Percentiles rank a stretch among this genome's conserved stretches.
Conservation (phyloP, 1,284 basidiomycete species). For the Puccinia hordei region DNA sequence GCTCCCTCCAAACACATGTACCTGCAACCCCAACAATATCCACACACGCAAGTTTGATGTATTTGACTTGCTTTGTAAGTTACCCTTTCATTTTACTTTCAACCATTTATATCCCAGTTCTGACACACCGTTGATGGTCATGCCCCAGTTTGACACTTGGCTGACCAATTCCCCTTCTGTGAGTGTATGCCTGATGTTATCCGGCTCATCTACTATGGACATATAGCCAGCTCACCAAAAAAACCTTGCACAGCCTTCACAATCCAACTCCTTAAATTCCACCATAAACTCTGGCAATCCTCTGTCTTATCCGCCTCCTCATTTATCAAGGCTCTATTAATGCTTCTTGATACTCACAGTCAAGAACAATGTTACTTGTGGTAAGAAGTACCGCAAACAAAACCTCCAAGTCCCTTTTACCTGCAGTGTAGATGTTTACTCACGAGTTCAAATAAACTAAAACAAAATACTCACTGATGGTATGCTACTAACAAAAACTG, state of each 20-base stretch:
- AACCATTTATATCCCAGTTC: not conserved
- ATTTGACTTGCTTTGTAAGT: not conserved
- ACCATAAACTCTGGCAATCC: conserved; percentile 16
- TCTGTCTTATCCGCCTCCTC: not conserved
- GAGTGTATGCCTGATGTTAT: not conserved
- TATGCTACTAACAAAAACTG: not conserved
- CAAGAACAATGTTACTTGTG: not conserved
- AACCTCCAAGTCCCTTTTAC: not conserved
- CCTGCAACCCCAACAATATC: not conserved
- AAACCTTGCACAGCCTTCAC: conserved; percentile 13
- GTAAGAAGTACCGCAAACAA: not conserved
- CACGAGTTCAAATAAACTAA: too few species aligned
- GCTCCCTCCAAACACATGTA: not conserved
- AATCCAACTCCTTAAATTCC: conserved; percentile 4
- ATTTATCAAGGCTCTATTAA: not conserved
- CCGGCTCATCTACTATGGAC: not conserved
- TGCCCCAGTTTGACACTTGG: not conserved
- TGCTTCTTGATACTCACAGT: not conserved
- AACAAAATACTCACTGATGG: not conserved
- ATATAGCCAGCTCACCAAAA: conserved; percentile 6
- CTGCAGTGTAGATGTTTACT: not conserved
- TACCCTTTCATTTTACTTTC: not conserved
- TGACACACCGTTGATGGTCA: too few species aligned
- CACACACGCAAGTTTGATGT: not conserved
- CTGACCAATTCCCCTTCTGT: not conserved